phyloP scores from a whole-genome alignment of 257 asterid species.

The Ajuga chamaepitys region DNA sequence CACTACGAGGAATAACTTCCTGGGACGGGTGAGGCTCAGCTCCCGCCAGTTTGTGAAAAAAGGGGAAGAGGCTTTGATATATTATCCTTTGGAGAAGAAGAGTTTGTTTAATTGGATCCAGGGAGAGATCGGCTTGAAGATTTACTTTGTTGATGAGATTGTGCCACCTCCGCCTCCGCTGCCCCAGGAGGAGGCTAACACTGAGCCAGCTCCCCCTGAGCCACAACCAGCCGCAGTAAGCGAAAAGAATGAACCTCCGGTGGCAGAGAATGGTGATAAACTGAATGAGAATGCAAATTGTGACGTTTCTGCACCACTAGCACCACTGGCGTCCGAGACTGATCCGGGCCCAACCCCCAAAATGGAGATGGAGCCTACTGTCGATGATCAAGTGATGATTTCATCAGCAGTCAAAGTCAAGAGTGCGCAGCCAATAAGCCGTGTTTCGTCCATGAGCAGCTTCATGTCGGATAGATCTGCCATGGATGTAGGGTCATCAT shows the following conservation, averaged over 20 bases:
- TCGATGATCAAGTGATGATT: slow-evolving; percentile 31
- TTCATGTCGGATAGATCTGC: slow-evolving; percentile 62
- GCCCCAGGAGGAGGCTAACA: slow-evolving; percentile 26
- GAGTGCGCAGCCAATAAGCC: slow-evolving; percentile 60
- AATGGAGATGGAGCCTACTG: slow-evolving; percentile 15
- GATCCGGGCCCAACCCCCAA: slow-evolving; percentile 6
- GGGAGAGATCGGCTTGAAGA: slow-evolving; percentile 78
- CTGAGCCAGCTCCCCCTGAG: slow-evolving; percentile 10
- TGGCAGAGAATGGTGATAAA: slow-evolving; percentile 17
- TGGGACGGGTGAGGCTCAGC: slow-evolving; percentile 54
- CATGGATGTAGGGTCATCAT: slow-evolving; percentile 54
- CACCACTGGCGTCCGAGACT: not conserved
- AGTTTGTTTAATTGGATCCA: slow-evolving; percentile 54
- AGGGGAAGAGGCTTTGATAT: slow-evolving; percentile 87
- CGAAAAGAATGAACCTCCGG: slow-evolving; percentile 4
- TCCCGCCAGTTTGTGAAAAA: slow-evolving; percentile 72
- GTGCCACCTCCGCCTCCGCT: slow-evolving; percentile 45
- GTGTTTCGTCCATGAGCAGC: slow-evolving; percentile 68
- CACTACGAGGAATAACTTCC: slow-evolving; percentile 67
- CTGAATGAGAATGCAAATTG: slow-evolving; percentile 20
- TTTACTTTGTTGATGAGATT: slow-evolving; percentile 52
- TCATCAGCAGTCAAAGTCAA: slow-evolving; percentile 32
- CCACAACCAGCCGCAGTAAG: slow-evolving; percentile 16
- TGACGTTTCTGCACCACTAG: slow-evolving; percentile 17
- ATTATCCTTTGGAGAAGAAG: slow-evolving; percentile 72